Conservation (phyloP, 352 stramenopile genomes). For the Phytophthora foliorum region DNA sequence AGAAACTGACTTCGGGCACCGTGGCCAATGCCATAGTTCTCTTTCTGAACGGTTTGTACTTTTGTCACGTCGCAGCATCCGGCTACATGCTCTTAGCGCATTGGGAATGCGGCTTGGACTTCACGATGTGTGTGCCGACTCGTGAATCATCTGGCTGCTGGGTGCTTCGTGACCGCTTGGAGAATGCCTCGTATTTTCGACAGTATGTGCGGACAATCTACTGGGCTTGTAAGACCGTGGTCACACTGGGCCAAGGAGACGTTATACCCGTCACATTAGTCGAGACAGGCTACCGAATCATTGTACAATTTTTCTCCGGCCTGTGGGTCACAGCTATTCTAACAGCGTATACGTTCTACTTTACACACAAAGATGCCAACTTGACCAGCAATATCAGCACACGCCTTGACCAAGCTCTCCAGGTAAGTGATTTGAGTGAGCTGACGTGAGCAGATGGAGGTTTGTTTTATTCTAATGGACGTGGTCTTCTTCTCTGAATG, state of each 20-base stretch:
- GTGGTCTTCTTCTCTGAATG: not conserved
- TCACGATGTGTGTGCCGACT: slow-evolving; percentile 39
- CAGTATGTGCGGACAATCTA: slow-evolving; percentile 74
- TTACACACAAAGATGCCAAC: slow-evolving; percentile 70
- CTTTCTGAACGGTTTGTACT: slow-evolving; percentile 58
- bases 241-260: slow-evolving; percentile 76
- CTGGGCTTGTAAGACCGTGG: slow-evolving; percentile 79
- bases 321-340: slow-evolving; percentile 78
- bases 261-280: slow-evolving; percentile 60
- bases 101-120: slow-evolving; percentile 49
- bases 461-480: not conserved
- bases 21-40: slow-evolving; percentile 53
- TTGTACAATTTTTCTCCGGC: slow-evolving; percentile 68
- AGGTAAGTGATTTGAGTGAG: slow-evolving; percentile 31
- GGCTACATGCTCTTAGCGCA: slow-evolving; percentile 77
- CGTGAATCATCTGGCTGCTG: slow-evolving; percentile 46
- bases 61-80: slow-evolving; percentile 61
- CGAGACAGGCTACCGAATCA: slow-evolving; percentile 69
- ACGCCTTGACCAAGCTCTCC: slow-evolving; percentile 57
- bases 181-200: slow-evolving; percentile 50
- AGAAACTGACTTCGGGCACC: slow-evolving; percentile 34
- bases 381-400: slow-evolving; percentile 76
- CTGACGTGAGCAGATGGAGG: not conserved
- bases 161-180: slow-evolving; percentile 70
- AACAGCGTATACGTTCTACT: slow-evolving; percentile 79